These are phyloP conservation scores for Penicillium aurantiogriseum DNA, from an alignment of 2,329 filamentous ascomycete genomes.

Conservation along the genomic window DNA sequence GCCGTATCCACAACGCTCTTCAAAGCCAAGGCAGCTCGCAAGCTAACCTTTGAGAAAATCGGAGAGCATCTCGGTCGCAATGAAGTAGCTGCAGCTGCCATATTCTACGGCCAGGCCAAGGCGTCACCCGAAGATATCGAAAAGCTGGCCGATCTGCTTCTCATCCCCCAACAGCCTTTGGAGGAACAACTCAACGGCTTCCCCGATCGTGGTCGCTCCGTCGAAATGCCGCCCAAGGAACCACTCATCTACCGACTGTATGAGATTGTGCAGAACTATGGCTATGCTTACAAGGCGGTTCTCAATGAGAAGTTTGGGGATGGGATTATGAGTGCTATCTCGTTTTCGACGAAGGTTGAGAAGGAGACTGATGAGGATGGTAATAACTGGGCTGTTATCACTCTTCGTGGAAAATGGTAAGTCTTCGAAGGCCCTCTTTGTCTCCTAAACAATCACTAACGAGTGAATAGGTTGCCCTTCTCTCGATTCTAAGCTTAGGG, in stretches of 20 bases:
- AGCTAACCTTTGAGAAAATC: conserved; percentile 77
- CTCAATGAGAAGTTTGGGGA: conserved; percentile 93
- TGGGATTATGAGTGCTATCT: conserved; percentile 96
- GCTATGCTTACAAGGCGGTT: conserved; percentile 92
- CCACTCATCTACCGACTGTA: conserved; percentile 87
- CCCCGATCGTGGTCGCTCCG: conserved; percentile 74
- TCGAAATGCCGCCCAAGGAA: conserved; percentile 81
- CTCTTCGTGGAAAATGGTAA: conserved; percentile 78
- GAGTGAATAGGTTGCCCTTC: conserved; percentile 44
- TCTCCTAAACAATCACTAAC: conserved; percentile 12
- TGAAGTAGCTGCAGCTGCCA: conserved; percentile 79
- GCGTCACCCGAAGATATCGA: conserved; percentile 68
- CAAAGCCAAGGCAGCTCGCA: conserved; percentile 71
- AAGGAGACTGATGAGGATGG: conserved; percentile 88
- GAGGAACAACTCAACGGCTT: conserved; percentile 66
- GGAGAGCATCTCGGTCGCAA: conserved; percentile 70
- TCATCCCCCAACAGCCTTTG: conserved; percentile 57
- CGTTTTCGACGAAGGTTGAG: conserved; percentile 85
- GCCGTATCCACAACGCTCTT: conserved; percentile 71
- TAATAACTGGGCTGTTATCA: conserved; percentile 79
- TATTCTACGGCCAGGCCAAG: conserved; percentile 86
- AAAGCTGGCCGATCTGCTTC: conserved; percentile 65
- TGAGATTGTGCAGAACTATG: conserved; percentile 96
- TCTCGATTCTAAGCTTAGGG: conserved; percentile 40
- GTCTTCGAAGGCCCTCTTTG: background rate